Conservation (phyloP, 352 stramenopile species). For the Pilasporangium apinafurcum region DNA sequence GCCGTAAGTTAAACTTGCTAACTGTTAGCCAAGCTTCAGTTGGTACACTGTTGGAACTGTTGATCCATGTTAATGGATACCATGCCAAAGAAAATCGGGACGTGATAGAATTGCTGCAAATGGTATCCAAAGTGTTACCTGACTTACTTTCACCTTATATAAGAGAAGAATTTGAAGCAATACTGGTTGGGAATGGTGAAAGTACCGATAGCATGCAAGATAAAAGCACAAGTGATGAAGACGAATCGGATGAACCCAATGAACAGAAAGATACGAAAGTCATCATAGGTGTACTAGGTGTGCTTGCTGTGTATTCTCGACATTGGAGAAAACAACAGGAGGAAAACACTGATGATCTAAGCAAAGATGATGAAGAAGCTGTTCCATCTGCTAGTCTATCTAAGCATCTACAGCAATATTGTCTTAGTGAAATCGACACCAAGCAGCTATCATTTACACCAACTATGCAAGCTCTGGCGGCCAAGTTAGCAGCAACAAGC, state of each 20-base stretch:
- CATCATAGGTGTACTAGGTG: slow-evolving; percentile 35
- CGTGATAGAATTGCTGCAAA: slow-evolving; percentile 46
- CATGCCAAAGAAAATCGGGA: slow-evolving; percentile 39
- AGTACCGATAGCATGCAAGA: not conserved
- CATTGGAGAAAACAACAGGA: slow-evolving; percentile 24
- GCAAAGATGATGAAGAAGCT: slow-evolving; percentile 11
- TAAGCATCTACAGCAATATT: slow-evolving; percentile 43
- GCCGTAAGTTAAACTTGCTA: slow-evolving; percentile 64
- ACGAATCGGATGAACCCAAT: slow-evolving; percentile 24
- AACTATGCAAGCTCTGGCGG: slow-evolving; percentile 26
- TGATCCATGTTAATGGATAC: slow-evolving; percentile 16
- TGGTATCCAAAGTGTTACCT: slow-evolving; percentile 39
- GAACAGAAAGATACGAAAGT: slow-evolving; percentile 33
- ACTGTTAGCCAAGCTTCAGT: slow-evolving; percentile 50
- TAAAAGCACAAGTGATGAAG: slow-evolving; percentile 12
- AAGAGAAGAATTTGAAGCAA: slow-evolving; percentile 30
- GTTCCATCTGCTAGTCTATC: slow-evolving; percentile 23
- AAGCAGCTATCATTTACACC: slow-evolving; percentile 15
- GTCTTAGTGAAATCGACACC: slow-evolving; percentile 22
- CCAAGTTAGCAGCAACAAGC: slow-evolving; percentile 42
- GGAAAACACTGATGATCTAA: slow-evolving; percentile 6
- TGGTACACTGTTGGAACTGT: slow-evolving; percentile 28
- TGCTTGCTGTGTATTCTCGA: slow-evolving; percentile 49
- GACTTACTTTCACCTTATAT: slow-evolving; percentile 51
- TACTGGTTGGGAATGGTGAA: slow-evolving; percentile 25